A percentile compares a stretch with the other conserved stretches of the same genome.
Conservation (phyloP, 2,329 filamentous ascomycete genomes). For the Epichloe sibirici region DNA sequence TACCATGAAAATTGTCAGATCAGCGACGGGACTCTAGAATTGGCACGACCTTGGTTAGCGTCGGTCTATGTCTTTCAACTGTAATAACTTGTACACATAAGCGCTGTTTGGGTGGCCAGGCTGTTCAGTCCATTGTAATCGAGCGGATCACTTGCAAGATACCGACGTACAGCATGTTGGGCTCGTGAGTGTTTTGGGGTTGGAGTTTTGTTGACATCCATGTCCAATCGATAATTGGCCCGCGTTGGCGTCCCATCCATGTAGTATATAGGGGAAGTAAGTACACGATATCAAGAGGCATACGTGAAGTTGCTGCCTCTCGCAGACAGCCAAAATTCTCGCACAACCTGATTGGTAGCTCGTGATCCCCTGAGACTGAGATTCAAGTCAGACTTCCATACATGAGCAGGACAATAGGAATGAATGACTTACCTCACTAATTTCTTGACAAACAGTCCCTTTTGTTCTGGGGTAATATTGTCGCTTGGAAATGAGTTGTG, state of each 20-base stretch:
- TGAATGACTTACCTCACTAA: conserved; percentile 39
- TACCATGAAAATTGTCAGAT: conserved; percentile 42
- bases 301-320: conserved; percentile 50
- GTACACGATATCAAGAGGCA: conserved; percentile 29
- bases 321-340: conserved; percentile 62
- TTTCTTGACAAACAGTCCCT: conserved; percentile 52
- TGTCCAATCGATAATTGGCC: neutral
- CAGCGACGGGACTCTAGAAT: conserved; percentile 36
- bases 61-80: neutral
- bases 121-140: neutral
- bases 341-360: conserved; percentile 53
- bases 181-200: neutral
- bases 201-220: neutral
- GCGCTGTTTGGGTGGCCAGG: neutral
- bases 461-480: conserved; percentile 48
- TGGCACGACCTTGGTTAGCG: neutral
- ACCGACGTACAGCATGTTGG: neutral
- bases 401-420: neutral
- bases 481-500: conserved; percentile 44
- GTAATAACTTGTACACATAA: neutral
- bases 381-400: neutral
- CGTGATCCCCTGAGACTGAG: conserved; percentile 49
- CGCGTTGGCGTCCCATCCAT: neutral
- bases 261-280: neutral
- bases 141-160: neutral